Percentiles rank a stretch among this genome's conserved stretches.
These are phyloP conservation scores for Neocucurbitaria cava DNA, from an alignment of 2,329 filamentous ascomycete genomes.

Conservation along the genomic window DNA sequence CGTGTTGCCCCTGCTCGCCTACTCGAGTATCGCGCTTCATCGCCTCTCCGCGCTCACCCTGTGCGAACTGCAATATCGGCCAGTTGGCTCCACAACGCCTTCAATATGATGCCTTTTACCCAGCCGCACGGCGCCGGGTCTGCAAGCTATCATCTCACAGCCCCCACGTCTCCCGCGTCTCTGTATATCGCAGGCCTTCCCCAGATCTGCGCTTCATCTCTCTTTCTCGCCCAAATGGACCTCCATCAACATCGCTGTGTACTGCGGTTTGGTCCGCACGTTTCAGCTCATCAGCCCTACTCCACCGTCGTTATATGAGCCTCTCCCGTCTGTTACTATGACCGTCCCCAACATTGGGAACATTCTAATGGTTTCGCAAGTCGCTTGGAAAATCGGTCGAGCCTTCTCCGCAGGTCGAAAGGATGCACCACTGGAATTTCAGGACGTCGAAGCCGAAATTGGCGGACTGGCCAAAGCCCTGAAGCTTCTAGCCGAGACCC, in stretches of 20 bases:
- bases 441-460: constrained; percentile 52
- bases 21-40: constrained; percentile 13
- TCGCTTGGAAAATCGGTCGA: constrained; percentile 55
- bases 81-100: constrained; percentile 15
- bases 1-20: constrained; percentile 27
- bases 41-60: constrained; percentile 16
- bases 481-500: constrained; percentile 54
- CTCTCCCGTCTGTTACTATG: constrained; percentile 26
- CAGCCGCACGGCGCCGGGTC: constrained; percentile 32
- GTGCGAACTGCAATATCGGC: constrained; percentile 19
- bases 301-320: constrained; percentile 13
- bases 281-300: neutral
- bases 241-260: neutral
- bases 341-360: constrained; percentile 50
- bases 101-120: constrained; percentile 21
- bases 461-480: constrained; percentile 52
- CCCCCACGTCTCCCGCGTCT: constrained; percentile 30
- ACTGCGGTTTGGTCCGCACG: neutral
- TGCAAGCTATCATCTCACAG: constrained; percentile 13
- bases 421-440: constrained; percentile 51
- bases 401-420: constrained; percentile 53
- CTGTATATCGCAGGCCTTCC: constrained; percentile 30
- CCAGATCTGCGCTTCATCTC: constrained; percentile 13
- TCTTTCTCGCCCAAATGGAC: constrained; percentile 3
- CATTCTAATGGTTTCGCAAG: constrained; percentile 55